Conservation (phyloP, 1,284 basidiomycete genomes). For the Clitocybe nebularis region DNA sequence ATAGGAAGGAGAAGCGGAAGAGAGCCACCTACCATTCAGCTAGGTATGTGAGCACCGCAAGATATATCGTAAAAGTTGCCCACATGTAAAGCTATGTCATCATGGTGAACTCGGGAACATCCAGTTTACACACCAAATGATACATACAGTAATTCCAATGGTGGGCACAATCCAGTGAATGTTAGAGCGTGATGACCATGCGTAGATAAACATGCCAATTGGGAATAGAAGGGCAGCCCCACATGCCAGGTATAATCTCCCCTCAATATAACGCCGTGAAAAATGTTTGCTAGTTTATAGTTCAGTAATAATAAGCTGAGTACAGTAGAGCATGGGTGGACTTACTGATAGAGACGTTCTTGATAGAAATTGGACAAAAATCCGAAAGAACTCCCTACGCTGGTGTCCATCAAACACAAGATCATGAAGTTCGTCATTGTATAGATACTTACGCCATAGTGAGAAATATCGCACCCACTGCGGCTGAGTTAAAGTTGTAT, state of each 20-base stretch:
- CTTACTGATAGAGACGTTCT: slow-evolving; percentile 4
- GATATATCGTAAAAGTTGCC: slow-evolving; percentile 52
- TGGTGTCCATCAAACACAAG: background rate
- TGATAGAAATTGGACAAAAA: background rate
- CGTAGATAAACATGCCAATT: slow-evolving; percentile 63
- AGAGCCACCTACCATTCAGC: slow-evolving; percentile 51
- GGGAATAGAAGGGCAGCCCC: slow-evolving; percentile 62
- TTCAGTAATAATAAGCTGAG: slow-evolving; percentile 43
- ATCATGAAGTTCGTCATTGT: background rate
- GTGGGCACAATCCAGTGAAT: slow-evolving; percentile 50
- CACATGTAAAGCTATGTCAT: slow-evolving; percentile 41
- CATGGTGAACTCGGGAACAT: background rate
- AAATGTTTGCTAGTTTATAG: slow-evolving; percentile 58
- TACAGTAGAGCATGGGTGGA: background rate
- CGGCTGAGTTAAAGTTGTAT: slow-evolving; percentile 62
- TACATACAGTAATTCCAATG: background rate
- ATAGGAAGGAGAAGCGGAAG: background rate
- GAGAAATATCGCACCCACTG: slow-evolving; percentile 61
- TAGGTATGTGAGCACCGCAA: slow-evolving; percentile 61
- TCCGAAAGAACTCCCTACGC: background rate
- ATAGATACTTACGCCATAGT: slow-evolving; percentile 48
- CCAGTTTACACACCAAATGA: no score
- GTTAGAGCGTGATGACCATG: slow-evolving; percentile 49
- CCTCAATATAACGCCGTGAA: slow-evolving; percentile 60
- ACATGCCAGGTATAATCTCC: slow-evolving; percentile 67